phyloP scores from a whole-genome alignment of 2,329 filamentous ascomycete species.

The Pestalotiopsis sp. region DNA sequence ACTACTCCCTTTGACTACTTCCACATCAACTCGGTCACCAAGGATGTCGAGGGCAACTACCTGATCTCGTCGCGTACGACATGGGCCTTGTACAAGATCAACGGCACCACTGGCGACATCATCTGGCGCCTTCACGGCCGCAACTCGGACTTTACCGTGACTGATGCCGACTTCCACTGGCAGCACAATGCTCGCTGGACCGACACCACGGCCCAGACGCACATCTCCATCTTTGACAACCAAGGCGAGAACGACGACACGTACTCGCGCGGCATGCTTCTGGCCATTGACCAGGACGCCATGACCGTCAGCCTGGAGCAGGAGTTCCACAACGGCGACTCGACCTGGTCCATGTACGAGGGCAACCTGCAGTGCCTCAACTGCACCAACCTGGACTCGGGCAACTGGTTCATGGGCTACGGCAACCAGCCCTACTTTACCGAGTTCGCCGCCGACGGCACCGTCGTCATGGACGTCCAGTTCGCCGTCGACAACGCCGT shows the following conservation, averaged over 20 bases:
- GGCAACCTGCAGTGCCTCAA: slow-evolving; percentile 51
- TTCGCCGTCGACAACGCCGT: slow-evolving; percentile 36
- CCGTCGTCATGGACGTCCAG: slow-evolving; percentile 51
- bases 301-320: slow-evolving; percentile 47
- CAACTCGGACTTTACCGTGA: slow-evolving; percentile 33
- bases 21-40: slow-evolving; percentile 40
- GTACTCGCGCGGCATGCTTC: slow-evolving; percentile 46
- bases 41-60: slow-evolving; percentile 38
- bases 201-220: slow-evolving; percentile 22
- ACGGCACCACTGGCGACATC: slow-evolving; percentile 28
- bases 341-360: slow-evolving; percentile 39
- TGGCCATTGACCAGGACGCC: slow-evolving; percentile 44
- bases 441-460: slow-evolving; percentile 48
- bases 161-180: slow-evolving; percentile 38
- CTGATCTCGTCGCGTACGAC: slow-evolving; percentile 38
- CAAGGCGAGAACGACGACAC: slow-evolving; percentile 23
- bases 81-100: slow-evolving; percentile 31
- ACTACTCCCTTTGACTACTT: slow-evolving; percentile 37
- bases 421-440: slow-evolving; percentile 51
- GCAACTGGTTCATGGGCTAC: slow-evolving; percentile 60
- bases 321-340: slow-evolving; percentile 38
- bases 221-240: slow-evolving; percentile 42
- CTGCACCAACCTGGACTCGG: slow-evolving; percentile 42
- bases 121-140: slow-evolving; percentile 41
- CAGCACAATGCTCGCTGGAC: slow-evolving; percentile 41